Evolutionary conservation across 164 flowering plant genomes (phyloP), one percentile per base, ranked within the genome.

Genomic region (Platanus orientalis): DNA sequence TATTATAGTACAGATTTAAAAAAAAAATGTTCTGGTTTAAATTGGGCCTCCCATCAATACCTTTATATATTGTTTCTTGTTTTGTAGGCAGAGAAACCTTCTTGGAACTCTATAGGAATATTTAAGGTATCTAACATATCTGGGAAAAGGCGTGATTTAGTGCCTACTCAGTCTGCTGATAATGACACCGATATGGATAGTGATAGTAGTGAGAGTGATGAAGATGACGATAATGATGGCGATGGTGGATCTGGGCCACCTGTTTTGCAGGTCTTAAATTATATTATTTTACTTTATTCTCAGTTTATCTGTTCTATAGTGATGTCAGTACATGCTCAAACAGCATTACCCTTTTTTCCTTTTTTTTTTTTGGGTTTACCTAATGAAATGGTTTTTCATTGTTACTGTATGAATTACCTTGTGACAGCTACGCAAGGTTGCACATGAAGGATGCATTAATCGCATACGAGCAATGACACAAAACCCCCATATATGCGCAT

Each of bases 381-480:
- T 42, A 25, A 59, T 27, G 2, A 23, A 12, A 42, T 59, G 20
- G 1, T 39, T 29, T 58, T 30, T 49, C 52, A 36, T 6, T 28
- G 9, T 36, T 36, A 10, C 12, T 36, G 42, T 56, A 16, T 5
- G 6, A 17, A 42, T 63, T 53, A 54, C 24, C 50, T 3, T 63
- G 64, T 54, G 42, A 63, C 87, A 95, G 99, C 28, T 87, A 57
- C 90, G 83, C 59, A 86, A 80, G 79, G 86, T 92, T 60, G 72
- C 80, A 47, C 99, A 89, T 84, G 80, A 82, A 63, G 97, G 99
- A 66, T 75, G 92, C 71, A 83, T 95, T 21, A 95, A 95, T 68
- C 85, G 97, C 19, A 88, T 91, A 56, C 93, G 97, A 53, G 83
- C 92, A 26, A 91, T 94, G 97, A 47, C 80, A 36, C 96, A 95